Percentiles rank a stretch among this genome's conserved stretches.
phyloP scores from a whole-genome alignment of 1,284 basidiomycete genomes.

The Microstroma glucosiphilum region DNA sequence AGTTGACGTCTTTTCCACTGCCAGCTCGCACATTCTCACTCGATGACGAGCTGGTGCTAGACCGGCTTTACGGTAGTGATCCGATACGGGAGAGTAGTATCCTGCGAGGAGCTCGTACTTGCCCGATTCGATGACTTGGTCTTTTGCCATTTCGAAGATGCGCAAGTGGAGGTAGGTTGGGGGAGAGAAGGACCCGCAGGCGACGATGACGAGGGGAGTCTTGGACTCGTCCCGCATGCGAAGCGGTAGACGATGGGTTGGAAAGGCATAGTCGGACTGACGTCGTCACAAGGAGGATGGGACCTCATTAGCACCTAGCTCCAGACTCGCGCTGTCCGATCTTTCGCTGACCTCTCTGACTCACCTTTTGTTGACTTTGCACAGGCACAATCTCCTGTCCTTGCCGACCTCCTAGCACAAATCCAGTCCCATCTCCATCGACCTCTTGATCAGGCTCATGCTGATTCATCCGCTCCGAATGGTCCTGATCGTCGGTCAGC shows the following conservation, averaged over 20 bases:
- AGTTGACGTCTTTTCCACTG: conserved; percentile 49
- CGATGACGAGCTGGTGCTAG: conserved; percentile 46
- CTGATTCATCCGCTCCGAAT: conserved; percentile 12
- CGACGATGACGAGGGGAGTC: conserved; percentile 52
- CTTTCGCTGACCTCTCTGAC: background rate
- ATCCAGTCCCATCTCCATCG: conserved; percentile 19
- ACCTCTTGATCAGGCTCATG: conserved; percentile 15
- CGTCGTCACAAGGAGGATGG: background rate
- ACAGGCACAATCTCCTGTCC: conserved; percentile 7
- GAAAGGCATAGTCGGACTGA: conserved; percentile 42
- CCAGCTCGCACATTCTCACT: conserved; percentile 51
- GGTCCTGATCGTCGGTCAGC: conserved; percentile 10
- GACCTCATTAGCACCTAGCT: background rate
- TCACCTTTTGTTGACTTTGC: conserved; percentile 11
- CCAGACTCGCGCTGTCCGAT: background rate
- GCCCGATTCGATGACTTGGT: conserved; percentile 84
- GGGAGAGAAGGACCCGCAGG: conserved; percentile 58
- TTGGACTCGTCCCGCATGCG: conserved; percentile 46
- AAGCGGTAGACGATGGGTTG: conserved; percentile 42
- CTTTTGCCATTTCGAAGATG: conserved; percentile 98
- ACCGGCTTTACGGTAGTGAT: conserved; percentile 50
- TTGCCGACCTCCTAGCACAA: conserved; percentile 1
- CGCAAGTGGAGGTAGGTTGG: conserved; percentile 62
- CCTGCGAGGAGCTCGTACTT: conserved; percentile 88
- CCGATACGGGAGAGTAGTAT: conserved; percentile 78